Conservation (phyloP, 129 eudicot species). For the Flaveria brownii region DNA sequence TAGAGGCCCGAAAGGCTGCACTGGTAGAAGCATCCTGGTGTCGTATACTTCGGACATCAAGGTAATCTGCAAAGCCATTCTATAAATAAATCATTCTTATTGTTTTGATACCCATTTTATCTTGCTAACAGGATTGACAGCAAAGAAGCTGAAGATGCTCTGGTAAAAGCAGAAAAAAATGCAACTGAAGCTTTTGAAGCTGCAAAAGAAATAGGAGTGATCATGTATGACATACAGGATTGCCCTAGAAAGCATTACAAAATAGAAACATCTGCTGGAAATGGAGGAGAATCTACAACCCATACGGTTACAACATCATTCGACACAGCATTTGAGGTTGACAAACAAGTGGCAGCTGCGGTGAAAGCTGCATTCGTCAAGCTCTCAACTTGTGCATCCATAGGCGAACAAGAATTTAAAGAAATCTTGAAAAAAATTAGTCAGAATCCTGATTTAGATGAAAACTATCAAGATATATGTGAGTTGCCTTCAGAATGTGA, state of each 20-base stretch:
- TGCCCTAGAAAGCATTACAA: conserved; percentile 47
- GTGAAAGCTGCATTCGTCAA: conserved; percentile 79
- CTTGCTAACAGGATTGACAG: conserved; percentile 58
- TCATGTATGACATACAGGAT: conserved; percentile 74
- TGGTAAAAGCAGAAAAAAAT: conserved; percentile 62
- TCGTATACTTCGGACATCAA: conserved; percentile 78
- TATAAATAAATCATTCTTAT: neutral
- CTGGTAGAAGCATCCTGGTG: conserved; percentile 99
- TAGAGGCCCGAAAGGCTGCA: conserved; percentile 93
- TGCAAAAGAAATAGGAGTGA: conserved; percentile 82
- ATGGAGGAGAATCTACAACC: conserved; percentile 46
- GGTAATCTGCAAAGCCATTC: conserved; percentile 38
- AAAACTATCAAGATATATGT: conserved; percentile 34
- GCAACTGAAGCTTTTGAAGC: conserved; percentile 83
- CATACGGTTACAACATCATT: conserved; percentile 72
- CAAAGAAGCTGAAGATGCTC: conserved; percentile 68
- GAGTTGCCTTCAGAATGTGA: conserved; percentile 62
- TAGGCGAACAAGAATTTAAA: conserved; percentile 67
- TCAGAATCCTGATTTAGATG: conserved; percentile 71
- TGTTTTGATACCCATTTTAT: neutral
- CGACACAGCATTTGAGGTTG: conserved; percentile 90
- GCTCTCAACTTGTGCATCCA: conserved; percentile 67
- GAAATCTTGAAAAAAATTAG: conserved; percentile 66
- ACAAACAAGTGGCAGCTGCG: conserved; percentile 93
- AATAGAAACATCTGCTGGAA: conserved; percentile 60